Base-by-base conservation (phyloP, 1,284 basidiomycete species). In the Xanthoconium separans region DNA sequence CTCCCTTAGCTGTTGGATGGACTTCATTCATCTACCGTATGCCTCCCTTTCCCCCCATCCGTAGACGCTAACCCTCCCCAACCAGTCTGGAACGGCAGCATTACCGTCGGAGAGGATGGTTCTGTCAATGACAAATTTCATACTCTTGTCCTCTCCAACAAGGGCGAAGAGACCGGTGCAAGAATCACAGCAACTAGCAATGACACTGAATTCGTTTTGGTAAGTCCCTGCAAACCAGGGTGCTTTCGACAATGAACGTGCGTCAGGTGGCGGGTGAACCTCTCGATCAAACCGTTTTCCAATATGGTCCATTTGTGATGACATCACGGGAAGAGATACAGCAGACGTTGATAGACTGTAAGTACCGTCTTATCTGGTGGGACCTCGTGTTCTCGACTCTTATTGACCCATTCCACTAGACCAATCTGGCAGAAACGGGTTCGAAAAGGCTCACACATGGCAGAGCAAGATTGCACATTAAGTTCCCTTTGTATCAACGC, bases 391-490 rank as follows among this genome's bases (percentile, higher is more conserved):
- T 46, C 24, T 18, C 36, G 12, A 43, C 44, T 30, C 20, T 40
- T 36, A 22, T 36, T 58, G 29, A 59, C 18, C 24, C 15, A 11
- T 44, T 41, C 50, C 33, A 33, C 30, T 52, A 89, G 87, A 91
- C 68, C 89, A 87, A 73, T 71, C 74, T 43, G 87, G 84, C 18
- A 73, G 66, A 58, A 97, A 98, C 67, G 95, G 95, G 0, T 98
- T 98, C 68, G 95, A 98, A 73, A 87, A 87, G 47, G 93, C 93
- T 0, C 85, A 87, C 53, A 84, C 79, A 6, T 98, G 95, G 95
- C 82, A 87, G 73, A 93, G 89, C 63, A 78, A 87, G 68, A 95
- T 96, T 65, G 93, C 81, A 6, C 65, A 73, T 42, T 61, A 54
- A 59, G 37, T 47, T n/a, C n/a, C 2, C 39, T 18, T 50, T 31